Conservation (phyloP, 805 yeast genomes). For the Lipomyces orientalis region DNA sequence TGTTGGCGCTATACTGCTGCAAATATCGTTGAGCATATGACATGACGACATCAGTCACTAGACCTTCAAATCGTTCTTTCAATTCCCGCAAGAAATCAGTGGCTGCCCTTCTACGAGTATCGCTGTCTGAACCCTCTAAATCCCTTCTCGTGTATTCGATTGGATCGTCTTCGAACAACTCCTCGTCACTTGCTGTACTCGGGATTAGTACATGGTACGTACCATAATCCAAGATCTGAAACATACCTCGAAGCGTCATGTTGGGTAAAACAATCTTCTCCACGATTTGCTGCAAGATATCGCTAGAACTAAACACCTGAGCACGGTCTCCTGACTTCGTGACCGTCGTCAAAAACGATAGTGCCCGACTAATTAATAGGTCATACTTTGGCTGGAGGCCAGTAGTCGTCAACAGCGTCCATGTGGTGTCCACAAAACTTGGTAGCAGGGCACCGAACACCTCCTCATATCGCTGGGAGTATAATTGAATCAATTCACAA, state of each 20-base stretch:
- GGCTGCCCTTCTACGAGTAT: slow-evolving; percentile 90
- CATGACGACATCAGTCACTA: slow-evolving; percentile 77
- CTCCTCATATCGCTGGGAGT: slow-evolving; percentile 90
- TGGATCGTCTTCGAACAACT: slow-evolving; percentile 95
- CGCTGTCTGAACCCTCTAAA: slow-evolving; percentile 92
- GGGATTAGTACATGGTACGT: neutral
- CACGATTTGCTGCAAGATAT: slow-evolving; percentile 73
- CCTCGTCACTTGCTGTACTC: slow-evolving; percentile 73
- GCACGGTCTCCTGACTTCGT: slow-evolving; percentile 71
- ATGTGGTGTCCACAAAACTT: slow-evolving; percentile 78
- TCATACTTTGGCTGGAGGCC: slow-evolving; percentile 81
- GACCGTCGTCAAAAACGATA: slow-evolving; percentile 82
- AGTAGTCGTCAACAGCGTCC: slow-evolving; percentile 72
- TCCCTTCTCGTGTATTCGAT: slow-evolving; percentile 90
- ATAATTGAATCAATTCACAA: slow-evolving; percentile 82
- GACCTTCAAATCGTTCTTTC: slow-evolving; percentile 74
- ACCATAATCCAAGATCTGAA: neutral
- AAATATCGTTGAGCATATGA: slow-evolving; percentile 72
- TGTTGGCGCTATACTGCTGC: slow-evolving; percentile 53
- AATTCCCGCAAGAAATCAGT: slow-evolving; percentile 89
- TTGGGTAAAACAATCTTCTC: slow-evolving; percentile 89
- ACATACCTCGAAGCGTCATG: slow-evolving; percentile 65
- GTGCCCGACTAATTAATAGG: slow-evolving; percentile 76
- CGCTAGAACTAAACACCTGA: slow-evolving; percentile 61
- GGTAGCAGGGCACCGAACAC: slow-evolving; percentile 81